Evolutionary conservation across 202 grass and related monocot species (phyloP).

Genomic region (Dendrocalamus latiflorus): DNA sequence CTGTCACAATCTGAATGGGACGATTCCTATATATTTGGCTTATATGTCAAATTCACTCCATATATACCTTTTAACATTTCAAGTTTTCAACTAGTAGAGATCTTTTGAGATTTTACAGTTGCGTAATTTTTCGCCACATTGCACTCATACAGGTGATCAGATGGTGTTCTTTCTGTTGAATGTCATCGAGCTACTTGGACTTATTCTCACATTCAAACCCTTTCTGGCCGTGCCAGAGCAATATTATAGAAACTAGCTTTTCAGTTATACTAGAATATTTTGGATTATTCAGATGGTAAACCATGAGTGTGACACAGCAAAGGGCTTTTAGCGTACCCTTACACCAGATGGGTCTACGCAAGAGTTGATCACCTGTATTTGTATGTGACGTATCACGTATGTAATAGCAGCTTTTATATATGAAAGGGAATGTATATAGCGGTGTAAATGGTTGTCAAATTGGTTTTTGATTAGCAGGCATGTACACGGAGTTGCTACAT

Average conservation of each 20-base stretch:
- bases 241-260: neutral
- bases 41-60: neutral
- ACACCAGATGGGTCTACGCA: no score
- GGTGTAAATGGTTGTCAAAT: no score
- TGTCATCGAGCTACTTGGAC: conserved; percentile 27
- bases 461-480: no score
- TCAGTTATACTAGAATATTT: neutral
- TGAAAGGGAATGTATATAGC: no score
- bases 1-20: neutral
- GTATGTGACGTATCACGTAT: no score
- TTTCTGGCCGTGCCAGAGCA: conserved; percentile 41
- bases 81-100: neutral
- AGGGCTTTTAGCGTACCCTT: no score
- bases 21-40: neutral
- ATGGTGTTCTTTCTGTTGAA: no score
- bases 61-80: neutral
- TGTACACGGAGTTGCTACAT: no score
- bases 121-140: neutral
- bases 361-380: no score
- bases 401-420: no score
- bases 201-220: conserved; percentile 49
- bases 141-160: conserved; percentile 41
- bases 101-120: neutral
- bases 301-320: no score
- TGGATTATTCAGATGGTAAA: neutral